Conservation (phyloP, 495 filamentous ascomycete species). For the Podospora bellae-mahoneyi region DNA sequence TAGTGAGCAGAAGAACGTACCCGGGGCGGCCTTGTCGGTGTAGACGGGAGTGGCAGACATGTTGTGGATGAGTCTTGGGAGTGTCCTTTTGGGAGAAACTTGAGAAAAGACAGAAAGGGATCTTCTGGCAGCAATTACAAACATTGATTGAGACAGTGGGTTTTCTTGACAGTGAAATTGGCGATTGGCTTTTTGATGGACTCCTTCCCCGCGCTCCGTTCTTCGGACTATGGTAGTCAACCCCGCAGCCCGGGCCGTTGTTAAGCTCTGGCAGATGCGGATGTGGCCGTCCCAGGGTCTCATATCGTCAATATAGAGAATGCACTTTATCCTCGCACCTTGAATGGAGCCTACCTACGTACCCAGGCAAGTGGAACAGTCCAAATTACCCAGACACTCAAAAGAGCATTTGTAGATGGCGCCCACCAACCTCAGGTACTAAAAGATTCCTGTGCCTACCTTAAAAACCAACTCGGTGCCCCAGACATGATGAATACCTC, state of each 20-base stretch:
- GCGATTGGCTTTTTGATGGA: slow-evolving; percentile 3
- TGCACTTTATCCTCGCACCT: not conserved
- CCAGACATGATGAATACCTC: too few species aligned
- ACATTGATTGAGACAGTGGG: slow-evolving; percentile 15
- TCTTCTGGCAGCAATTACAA: slow-evolving; percentile 19
- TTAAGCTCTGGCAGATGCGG: slow-evolving; percentile 9
- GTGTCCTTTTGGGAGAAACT: slow-evolving; percentile 9
- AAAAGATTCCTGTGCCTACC: too few species aligned
- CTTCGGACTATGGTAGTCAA: slow-evolving; percentile 25
- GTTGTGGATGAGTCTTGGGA: slow-evolving; percentile 27
- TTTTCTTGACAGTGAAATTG: not conserved
- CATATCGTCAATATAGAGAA: not conserved
- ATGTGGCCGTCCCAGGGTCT: not conserved
- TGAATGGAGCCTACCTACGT: not conserved
- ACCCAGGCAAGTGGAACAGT: not conserved
- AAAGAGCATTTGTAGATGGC: not conserved
- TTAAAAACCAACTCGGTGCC: too few species aligned
- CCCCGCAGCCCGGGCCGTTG: slow-evolving; percentile 17
- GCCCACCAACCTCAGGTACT: too few species aligned
- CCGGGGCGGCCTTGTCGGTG: slow-evolving; percentile 50
- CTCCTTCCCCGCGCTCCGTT: slow-evolving; percentile 26
- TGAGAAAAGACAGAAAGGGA: slow-evolving; percentile 19
- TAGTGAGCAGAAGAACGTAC: slow-evolving; percentile 36
- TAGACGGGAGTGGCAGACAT: slow-evolving; percentile 51
- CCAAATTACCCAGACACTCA: not conserved